A percentile compares a stretch with the other conserved stretches of the same genome.
These are phyloP conservation scores for Myxozyma sirexii DNA, from an alignment of 805 yeast genomes.

Conservation along the genomic window DNA sequence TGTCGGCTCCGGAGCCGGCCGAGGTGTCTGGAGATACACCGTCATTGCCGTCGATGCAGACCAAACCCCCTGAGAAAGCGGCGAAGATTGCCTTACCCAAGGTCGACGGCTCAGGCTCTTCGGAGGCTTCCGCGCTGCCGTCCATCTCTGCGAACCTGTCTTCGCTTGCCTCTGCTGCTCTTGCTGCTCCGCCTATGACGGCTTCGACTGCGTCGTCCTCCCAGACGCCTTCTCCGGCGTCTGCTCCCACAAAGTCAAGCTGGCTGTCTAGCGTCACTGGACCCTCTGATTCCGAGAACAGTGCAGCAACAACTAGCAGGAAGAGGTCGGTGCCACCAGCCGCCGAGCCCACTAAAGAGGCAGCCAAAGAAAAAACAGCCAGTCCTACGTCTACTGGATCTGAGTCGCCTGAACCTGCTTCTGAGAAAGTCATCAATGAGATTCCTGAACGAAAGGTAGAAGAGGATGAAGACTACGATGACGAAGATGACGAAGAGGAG, in stretches of 20 bases:
- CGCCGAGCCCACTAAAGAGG: conserved; percentile 7
- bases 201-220: conserved; percentile 3
- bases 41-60: conserved; percentile 12
- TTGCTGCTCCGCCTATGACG: conserved; percentile 6
- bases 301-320: not conserved
- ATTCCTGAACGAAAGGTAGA: conserved; percentile 31
- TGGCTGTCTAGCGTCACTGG: conserved; percentile 28
- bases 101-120: conserved; percentile 2
- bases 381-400: not conserved
- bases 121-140: conserved; percentile 13
- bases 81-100: conserved; percentile 3
- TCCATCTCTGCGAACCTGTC: conserved; percentile 12
- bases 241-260: conserved; percentile 17
- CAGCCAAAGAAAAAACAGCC: conserved; percentile 1
- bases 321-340: not conserved
- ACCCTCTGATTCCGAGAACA: conserved; percentile 10
- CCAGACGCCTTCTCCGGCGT: not conserved
- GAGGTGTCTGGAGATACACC: not conserved
- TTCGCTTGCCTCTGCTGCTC: conserved; percentile 9
- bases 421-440: conserved; percentile 16
- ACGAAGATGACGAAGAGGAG: conserved; percentile 29
- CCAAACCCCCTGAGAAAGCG: not conserved
- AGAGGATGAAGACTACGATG: conserved; percentile 33
- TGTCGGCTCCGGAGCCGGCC: conserved; percentile 1
- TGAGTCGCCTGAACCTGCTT: not conserved